Evolutionary conservation across 1,284 basidiomycete genomes (phyloP).

Genomic region (Fomitopsis schrenkii): DNA sequence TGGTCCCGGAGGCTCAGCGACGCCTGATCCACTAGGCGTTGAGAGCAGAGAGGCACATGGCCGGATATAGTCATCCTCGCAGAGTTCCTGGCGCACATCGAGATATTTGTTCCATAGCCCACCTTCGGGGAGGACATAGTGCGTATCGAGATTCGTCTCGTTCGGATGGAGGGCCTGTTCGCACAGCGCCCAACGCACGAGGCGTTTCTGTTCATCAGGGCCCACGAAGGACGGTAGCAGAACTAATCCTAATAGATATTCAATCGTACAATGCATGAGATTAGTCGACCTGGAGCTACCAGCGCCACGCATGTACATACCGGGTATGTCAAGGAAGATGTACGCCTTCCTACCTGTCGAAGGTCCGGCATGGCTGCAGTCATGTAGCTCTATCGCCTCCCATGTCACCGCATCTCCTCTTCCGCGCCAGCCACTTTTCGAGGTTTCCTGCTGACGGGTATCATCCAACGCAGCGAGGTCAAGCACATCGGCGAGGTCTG

Average conservation of each 20-base stretch:
- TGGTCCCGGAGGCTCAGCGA: slow-evolving; percentile 40
- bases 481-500: slow-evolving; percentile 62
- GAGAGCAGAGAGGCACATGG: slow-evolving; percentile 29
- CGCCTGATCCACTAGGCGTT: slow-evolving; percentile 13
- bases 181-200: slow-evolving; percentile 67
- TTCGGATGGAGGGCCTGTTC: slow-evolving; percentile 78
- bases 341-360: slow-evolving; percentile 35
- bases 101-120: slow-evolving; percentile 72
- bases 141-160: slow-evolving; percentile 82
- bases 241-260: slow-evolving; percentile 61
- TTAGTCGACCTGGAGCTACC: background rate
- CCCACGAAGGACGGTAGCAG: slow-evolving; percentile 72
- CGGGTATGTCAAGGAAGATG: slow-evolving; percentile 49
- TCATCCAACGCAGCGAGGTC: slow-evolving; percentile 54
- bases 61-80: slow-evolving; percentile 32
- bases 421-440: slow-evolving; percentile 46
- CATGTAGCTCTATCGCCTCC: slow-evolving; percentile 24
- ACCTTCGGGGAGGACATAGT: slow-evolving; percentile 69
- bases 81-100: slow-evolving; percentile 26
- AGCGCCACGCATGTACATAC: slow-evolving; percentile 32
- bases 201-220: slow-evolving; percentile 52
- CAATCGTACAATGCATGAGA: background rate
- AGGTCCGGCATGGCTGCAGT: slow-evolving; percentile 1
- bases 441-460: slow-evolving; percentile 35
- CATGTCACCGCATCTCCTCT: slow-evolving; percentile 32